Base-by-base conservation (phyloP, 2,329 filamentous ascomycete species). In the Thielaviopsis cerberus region DNA sequence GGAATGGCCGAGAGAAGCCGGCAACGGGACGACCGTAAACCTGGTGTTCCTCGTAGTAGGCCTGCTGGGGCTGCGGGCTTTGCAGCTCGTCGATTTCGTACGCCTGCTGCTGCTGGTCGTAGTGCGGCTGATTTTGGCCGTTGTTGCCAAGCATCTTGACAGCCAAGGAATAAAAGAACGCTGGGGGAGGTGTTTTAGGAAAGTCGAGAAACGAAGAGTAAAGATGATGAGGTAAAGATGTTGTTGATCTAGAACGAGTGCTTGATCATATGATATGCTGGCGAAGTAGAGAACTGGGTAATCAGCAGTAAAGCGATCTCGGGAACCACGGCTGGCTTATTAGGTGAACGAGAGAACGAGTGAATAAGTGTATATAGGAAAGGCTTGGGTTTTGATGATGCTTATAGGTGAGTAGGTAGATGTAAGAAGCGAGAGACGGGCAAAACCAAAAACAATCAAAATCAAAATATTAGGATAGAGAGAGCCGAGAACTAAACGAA, bases 61-160 rank as follows among this genome's bases (percentile, higher is more conserved):
- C 65, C 34, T 64, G 62, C 2, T 66, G 60, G 30, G 60, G 62
- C 54, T 65, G 63, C 17, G 58, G 52, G 45, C 48, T 57, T n/a
- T 63, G 62, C 25, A 60, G 48, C 51, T 61, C 60, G 24, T 61
- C 57, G 20, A 59, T 55, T 50, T 61, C 55, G 34, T 59, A 59
- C 30, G 64, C 63, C 51, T 65, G 63, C 41, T 66, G 65, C 48
- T 65, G 63, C 15, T 66, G 63, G 20, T 67, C 62, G 15, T 65
- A 62, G 45, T 65, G 62, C 50, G 64, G 64, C 22, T 68, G 66
- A 23, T 59, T 61, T 30, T 64, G 64, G 53, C 63, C 63, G 51
- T 70, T 68, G 51, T 70, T 69, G 53, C 70, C 69, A 58, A 68
- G 63, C 67, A 69, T 68, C 59, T 69, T 69, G 51, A 66, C 64